Percentiles rank a stretch among this genome's conserved stretches.
These are phyloP conservation scores for Chlamydomonas sp. DNA, from an alignment of 139 green algal species.

Conservation along the genomic window DNA sequence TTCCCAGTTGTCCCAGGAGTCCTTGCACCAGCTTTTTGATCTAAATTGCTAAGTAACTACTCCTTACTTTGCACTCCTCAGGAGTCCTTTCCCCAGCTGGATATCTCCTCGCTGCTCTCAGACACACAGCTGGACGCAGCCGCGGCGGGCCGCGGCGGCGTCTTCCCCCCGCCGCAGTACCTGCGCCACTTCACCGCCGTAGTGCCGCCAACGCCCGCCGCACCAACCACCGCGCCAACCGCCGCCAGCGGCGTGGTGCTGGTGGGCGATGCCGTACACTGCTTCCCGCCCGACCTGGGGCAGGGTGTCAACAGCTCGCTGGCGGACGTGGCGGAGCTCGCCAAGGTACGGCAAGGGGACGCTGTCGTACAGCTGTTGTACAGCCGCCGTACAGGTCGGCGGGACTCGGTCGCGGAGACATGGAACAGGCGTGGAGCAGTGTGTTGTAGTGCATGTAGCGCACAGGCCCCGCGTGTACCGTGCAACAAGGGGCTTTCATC, in stretches of 20 bases:
- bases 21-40: neutral
- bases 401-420: too few species aligned
- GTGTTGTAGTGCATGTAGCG: neutral
- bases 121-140: neutral
- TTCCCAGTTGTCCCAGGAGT: too few species aligned
- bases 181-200: conserved; percentile 25
- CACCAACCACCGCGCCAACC: neutral
- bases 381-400: too few species aligned
- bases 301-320: conserved; percentile 54
- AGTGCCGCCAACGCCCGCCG: neutral
- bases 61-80: neutral
- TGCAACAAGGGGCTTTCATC: too few species aligned
- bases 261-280: conserved; percentile 46
- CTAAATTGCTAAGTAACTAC: too few species aligned
- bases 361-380: too few species aligned
- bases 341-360: neutral
- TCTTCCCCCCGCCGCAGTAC: conserved; percentile 33
- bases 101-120: conserved; percentile 11
- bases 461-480: too few species aligned
- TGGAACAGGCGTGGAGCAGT: neutral
- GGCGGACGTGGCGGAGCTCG: conserved; percentile 40
- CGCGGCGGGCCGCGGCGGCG: conserved; percentile 12
- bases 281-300: conserved; percentile 52
- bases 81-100: conserved; percentile 29
- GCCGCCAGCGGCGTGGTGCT: conserved; percentile 12